Conservation (phyloP, 1,284 basidiomycete species). For the Phylloporus sp. region DNA sequence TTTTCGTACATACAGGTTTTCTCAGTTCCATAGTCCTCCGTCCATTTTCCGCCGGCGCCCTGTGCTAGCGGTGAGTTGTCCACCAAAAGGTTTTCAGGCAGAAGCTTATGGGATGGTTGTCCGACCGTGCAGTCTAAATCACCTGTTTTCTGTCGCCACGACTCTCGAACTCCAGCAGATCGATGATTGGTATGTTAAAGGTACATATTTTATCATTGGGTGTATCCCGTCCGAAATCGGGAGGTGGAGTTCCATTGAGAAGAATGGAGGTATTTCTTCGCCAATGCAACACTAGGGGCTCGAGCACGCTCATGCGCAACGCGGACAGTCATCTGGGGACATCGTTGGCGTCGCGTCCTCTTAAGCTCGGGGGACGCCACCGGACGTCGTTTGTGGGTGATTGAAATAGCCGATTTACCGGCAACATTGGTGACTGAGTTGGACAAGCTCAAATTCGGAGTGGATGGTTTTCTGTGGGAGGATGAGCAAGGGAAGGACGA, state of each 20-base stretch:
- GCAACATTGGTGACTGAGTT: constrained; percentile 56
- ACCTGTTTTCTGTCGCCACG: too few species aligned
- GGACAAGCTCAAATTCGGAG: constrained; percentile 70
- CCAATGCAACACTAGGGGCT: constrained; percentile 59
- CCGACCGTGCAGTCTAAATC: too few species aligned
- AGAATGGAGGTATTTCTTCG: constrained; percentile 57
- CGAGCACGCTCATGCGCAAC: constrained; percentile 65
- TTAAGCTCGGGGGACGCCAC: constrained; percentile 66
- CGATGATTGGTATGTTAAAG: too few species aligned
- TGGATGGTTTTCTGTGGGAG: constrained; percentile 57
- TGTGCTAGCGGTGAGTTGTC: too few species aligned
- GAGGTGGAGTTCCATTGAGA: constrained; percentile 49
- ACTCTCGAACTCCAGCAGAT: too few species aligned
- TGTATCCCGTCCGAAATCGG: constrained; percentile 58
- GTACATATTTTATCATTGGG: constrained; percentile 31
- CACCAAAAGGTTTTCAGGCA: too few species aligned
- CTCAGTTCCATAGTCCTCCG: too few species aligned
- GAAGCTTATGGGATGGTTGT: too few species aligned
- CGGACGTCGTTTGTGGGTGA: constrained; percentile 49
- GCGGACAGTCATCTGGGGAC: constrained; percentile 60
- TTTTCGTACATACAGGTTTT: too few species aligned
- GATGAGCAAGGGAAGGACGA: not conserved
- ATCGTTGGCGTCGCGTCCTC: constrained; percentile 48
- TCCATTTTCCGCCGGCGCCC: too few species aligned
- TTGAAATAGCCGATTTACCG: constrained; percentile 51